Evolutionary conservation across 2,329 filamentous ascomycete species (phyloP), one percentile per base, ranked within the genome.

Genomic region (Diplocarpon mali): DNA sequence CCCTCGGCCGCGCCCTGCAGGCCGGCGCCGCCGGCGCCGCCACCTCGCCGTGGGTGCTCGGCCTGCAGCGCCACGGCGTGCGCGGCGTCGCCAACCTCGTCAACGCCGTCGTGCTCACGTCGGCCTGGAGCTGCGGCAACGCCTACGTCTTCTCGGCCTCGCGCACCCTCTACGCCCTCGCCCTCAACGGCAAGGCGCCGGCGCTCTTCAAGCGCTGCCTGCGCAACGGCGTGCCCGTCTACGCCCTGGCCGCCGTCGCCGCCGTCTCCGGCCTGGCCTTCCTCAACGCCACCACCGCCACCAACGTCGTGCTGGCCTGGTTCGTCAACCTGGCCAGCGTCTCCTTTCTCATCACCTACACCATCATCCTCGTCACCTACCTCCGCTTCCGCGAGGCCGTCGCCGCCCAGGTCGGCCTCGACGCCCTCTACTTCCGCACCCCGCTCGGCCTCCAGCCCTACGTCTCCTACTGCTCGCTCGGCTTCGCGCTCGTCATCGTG

Each of bases 101-200:
- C 58, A 75, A 75, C 49, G 71, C 66, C 16, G 66, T 70, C 20
- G 70, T 73, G 58, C 58, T 75, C 45, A 68, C 69, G 15, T 69
- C 66, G 3, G 72, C 69, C 3, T 71, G 69, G 62, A 72, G 68
- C 1, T 70, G 70, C n/a, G 72, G 68, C 35, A 75, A 75, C 55
- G 65, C 69, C 1, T 72, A 71, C 60, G 55, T 72, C 27, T 75
- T 71, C 57, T 62, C 69, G 1, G 67, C 67, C 1, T 68, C 65
- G 6, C 68, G 72, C 35, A 70, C 68, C 7, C 60, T 75, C 2
- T 71, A 73, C 56, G 64, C 68, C 1, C 62, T 75, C 13, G 69
- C 72, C 0, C 62, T 69, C 15, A 68, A 69, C 35, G 68, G 71
- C 4, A 69, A 71, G 37, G 71, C 72, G 2, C 72, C 72, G 0